Percentiles rank a stretch among this genome's conserved stretches.
phyloP scores from a whole-genome alignment of 148 eudicot species.

The Salicornia ramosissima region DNA sequence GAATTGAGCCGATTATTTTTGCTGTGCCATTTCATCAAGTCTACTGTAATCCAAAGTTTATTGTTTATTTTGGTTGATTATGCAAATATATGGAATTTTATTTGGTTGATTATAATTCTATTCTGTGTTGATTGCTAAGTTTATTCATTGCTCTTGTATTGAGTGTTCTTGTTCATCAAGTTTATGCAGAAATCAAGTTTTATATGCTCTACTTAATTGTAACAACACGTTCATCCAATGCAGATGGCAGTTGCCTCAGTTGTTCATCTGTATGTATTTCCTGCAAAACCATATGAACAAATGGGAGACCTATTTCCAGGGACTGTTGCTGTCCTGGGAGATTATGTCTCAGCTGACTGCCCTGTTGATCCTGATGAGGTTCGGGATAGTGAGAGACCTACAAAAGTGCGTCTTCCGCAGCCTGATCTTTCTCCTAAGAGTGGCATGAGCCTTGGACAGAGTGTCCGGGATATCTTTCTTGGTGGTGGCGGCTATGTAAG shows the following conservation, averaged over 20 bases:
- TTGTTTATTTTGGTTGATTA: not conserved
- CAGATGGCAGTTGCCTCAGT: conserved; percentile 96
- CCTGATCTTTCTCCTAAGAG: conserved; percentile 56
- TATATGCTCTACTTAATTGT: conserved; percentile 24
- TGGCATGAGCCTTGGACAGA: conserved; percentile 81
- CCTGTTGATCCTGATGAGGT: conserved; percentile 96
- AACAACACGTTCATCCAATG: conserved; percentile 51
- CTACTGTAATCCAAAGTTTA: not conserved
- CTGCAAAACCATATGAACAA: conserved; percentile 84
- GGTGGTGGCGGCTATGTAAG: conserved; percentile 98
- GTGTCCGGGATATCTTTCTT: conserved; percentile 84
- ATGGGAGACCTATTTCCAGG: conserved; percentile 76
- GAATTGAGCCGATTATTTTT: no score
- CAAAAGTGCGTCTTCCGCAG: conserved; percentile 87
- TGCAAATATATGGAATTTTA: not conserved
- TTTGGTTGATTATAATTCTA: no score
- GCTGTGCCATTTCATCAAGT: not conserved
- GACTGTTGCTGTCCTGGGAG: conserved; percentile 85
- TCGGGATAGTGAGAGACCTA: conserved; percentile 93
- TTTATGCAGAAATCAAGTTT: not conserved
- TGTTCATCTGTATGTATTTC: conserved; percentile 93
- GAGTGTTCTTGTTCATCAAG: not conserved
- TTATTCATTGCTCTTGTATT: not conserved
- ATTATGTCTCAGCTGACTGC: conserved; percentile 86
- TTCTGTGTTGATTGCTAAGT: not conserved